A percentile compares a stretch with the other conserved stretches of the same genome.
These are phyloP conservation scores for Fusarium austroafricanum DNA, from an alignment of 2,329 filamentous ascomycete genomes.

Conservation along the genomic window DNA sequence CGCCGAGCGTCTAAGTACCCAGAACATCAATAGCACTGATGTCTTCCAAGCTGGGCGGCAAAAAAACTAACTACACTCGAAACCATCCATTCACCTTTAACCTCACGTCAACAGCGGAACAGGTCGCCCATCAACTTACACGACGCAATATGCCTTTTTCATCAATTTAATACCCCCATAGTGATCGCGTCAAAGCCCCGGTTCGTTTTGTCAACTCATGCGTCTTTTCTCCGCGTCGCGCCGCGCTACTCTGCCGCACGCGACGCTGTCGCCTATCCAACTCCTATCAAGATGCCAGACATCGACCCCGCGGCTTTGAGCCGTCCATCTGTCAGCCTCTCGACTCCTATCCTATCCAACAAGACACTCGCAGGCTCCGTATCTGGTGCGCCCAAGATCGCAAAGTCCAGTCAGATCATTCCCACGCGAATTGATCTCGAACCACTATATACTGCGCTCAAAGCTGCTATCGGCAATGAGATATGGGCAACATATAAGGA, in stretches of 20 bases:
- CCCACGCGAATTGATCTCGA: conserved; percentile 76
- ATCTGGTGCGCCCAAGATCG: conserved; percentile 61
- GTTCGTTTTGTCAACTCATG: conserved; percentile 58
- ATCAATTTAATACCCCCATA: conserved; percentile 57
- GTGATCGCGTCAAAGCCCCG: conserved; percentile 57
- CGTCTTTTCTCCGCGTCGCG: conserved; percentile 56
- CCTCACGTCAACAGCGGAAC: conserved; percentile 43
- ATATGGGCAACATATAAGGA: conserved; percentile 75
- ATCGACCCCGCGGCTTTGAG: conserved; percentile 77
- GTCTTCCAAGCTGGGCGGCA: conserved; percentile 43
- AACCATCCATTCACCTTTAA: conserved; percentile 45
- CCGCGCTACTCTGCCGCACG: conserved; percentile 60
- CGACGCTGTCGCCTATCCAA: conserved; percentile 55
- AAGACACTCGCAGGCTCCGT: conserved; percentile 68
- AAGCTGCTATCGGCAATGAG: conserved; percentile 68
- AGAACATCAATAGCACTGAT: conserved; percentile 41
- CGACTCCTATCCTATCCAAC: conserved; percentile 68
- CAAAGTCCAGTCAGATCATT: conserved; percentile 71
- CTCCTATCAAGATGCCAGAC: conserved; percentile 67
- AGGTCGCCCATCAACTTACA: conserved; percentile 54
- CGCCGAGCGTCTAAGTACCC: conserved; percentile 30
- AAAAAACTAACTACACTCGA: conserved; percentile 54
- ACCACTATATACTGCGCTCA: conserved; percentile 71
- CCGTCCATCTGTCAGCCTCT: conserved; percentile 68
- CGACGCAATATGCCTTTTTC: conserved; percentile 56